These are phyloP conservation scores for Paralagenidium karlingii DNA, from an alignment of 352 stramenopile species.

Conservation along the genomic window DNA sequence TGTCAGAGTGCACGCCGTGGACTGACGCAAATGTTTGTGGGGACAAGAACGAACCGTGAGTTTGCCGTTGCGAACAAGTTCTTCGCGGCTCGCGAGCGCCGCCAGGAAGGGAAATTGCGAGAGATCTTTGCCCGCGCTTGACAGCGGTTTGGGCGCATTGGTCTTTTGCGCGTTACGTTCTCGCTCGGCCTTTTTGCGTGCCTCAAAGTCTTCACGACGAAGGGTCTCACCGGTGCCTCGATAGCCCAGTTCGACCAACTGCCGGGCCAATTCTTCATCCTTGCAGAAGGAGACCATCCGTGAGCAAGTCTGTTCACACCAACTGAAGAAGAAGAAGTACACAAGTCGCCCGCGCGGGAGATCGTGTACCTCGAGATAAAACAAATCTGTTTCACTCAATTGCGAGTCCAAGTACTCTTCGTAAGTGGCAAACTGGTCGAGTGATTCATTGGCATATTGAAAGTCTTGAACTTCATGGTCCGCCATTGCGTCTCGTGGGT, in stretches of 20 bases:
- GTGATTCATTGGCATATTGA: too few relatives aligned
- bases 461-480: too few relatives aligned
- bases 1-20: too few relatives aligned
- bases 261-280: conserved; percentile 87
- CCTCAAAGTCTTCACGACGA: conserved; percentile 87
- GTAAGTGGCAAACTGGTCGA: conserved; percentile 88
- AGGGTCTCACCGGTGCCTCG: conserved; percentile 87
- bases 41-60: conserved; percentile 48
- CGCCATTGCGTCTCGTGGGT: too few relatives aligned
- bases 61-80: conserved; percentile 90
- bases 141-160: conserved; percentile 79
- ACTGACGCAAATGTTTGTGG: too few relatives aligned
- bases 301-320: background rate
- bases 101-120: conserved; percentile 72
- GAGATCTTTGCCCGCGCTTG: conserved; percentile 80
- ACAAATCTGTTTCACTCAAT: conserved; percentile 86
- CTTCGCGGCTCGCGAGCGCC: conserved; percentile 85
- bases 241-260: conserved; percentile 91
- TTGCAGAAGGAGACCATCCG: too few relatives aligned
- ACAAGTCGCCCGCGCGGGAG: background rate
- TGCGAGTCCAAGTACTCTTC: conserved; percentile 93
- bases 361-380: conserved; percentile 87
- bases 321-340: background rate
- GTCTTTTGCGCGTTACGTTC: conserved; percentile 86
- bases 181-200: conserved; percentile 74